These are phyloP conservation scores for Oxytropis ochrocephala DNA, from an alignment of 306 rosid genomes.

Conservation along the genomic window DNA sequence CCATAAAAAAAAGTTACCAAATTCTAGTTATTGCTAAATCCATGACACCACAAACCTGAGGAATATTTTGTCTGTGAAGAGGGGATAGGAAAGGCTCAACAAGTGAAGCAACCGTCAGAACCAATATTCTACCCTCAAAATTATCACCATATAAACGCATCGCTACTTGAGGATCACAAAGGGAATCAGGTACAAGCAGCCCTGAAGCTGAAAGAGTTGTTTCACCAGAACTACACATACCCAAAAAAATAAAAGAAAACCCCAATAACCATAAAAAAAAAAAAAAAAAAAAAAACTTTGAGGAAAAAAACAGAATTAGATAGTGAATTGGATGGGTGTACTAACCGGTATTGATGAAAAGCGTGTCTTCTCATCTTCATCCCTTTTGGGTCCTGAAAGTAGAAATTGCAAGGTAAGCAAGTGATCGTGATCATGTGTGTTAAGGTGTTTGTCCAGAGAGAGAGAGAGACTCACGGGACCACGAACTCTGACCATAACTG, in stretches of 20 bases:
- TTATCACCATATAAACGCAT: constrained; percentile 33
- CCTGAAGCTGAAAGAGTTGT: constrained; percentile 98
- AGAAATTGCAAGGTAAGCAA: neutral
- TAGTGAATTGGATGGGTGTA: neutral
- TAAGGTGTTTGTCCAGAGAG: neutral
- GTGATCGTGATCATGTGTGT: neutral
- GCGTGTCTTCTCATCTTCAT: constrained; percentile 91
- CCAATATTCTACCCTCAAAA: constrained; percentile 44
- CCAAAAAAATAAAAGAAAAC: constrained; percentile 12
- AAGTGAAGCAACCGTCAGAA: constrained; percentile 76
- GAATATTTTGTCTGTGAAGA: constrained; percentile 47
- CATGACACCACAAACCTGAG: constrained; percentile 41
- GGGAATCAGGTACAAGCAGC: constrained; percentile 55
- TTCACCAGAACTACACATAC: constrained; percentile 66
- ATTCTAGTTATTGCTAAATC: neutral
- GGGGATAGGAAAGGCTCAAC: constrained; percentile 80
- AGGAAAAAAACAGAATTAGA: neutral
- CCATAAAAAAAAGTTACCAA: neutral
- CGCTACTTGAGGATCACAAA: constrained; percentile 51
- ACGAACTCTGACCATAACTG: constrained; percentile 78
- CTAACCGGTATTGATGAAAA: constrained; percentile 82
- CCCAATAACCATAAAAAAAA: neutral
- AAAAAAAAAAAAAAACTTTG: neutral
- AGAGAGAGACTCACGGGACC: constrained; percentile 67
- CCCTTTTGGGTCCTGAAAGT: constrained; percentile 85